A percentile compares a stretch with the other conserved stretches of the same genome.
phyloP scores from a whole-genome alignment of 176 grass and related monocot genomes.

The Oryza officinalis region DNA sequence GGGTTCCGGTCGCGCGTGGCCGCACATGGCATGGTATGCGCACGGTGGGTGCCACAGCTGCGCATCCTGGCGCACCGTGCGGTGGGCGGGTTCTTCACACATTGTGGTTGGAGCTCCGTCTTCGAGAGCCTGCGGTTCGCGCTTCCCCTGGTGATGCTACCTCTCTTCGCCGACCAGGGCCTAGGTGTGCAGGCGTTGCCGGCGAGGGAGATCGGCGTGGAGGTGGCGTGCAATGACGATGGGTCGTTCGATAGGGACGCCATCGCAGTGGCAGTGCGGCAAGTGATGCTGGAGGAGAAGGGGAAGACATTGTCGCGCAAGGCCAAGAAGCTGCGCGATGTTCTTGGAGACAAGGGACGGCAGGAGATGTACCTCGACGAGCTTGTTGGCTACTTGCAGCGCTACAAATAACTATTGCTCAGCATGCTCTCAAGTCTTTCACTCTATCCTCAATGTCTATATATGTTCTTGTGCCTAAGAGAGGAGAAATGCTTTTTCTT shows the following conservation, averaged over 20 bases:
- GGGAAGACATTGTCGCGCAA: constrained; percentile 28
- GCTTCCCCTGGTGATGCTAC: constrained; percentile 48
- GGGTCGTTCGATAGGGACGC: constrained; percentile 21
- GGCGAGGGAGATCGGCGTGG: constrained; percentile 23
- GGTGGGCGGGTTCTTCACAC: constrained; percentile 45
- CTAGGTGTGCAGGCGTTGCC: constrained; percentile 17
- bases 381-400: constrained; percentile 23
- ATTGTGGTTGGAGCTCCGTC: constrained; percentile 41
- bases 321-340: constrained; percentile 11
- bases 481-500: no score
- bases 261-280: constrained; percentile 31
- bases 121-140: constrained; percentile 44
- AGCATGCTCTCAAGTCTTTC: no score
- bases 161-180: constrained; percentile 31
- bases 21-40: not conserved
- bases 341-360: constrained; percentile 6
- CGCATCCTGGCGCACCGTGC: constrained; percentile 34
- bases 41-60: constrained; percentile 49
- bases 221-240: constrained; percentile 7
- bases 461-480: no score
- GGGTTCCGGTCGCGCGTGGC: constrained; percentile 35
- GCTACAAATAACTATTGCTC: not conserved
- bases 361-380: constrained; percentile 37
- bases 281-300: constrained; percentile 44
- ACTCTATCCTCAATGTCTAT: no score